Percentiles rank a stretch among this genome's conserved stretches.
Conservation (phyloP, 768 basidiomycete species). For the Tylopilus intermedius region DNA sequence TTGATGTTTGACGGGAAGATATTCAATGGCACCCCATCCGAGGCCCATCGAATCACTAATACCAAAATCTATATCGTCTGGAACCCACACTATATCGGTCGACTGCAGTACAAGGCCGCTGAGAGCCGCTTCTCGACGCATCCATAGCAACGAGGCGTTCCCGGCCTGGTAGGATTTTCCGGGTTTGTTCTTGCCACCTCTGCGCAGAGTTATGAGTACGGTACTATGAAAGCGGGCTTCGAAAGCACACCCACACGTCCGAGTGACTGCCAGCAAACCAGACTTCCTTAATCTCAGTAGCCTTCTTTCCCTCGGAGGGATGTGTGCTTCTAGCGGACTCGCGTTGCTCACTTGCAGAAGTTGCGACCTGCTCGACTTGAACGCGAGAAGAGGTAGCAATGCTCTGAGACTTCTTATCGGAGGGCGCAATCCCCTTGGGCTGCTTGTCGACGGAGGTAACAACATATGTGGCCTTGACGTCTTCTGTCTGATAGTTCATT, state of each 20-base stretch:
- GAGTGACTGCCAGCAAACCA: slow-evolving; percentile 45
- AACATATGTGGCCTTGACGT: slow-evolving; percentile 10
- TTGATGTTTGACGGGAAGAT: slow-evolving; percentile 23
- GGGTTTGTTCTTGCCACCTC: slow-evolving; percentile 23
- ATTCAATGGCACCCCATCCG: slow-evolving; percentile 15
- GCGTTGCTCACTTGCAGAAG: neutral
- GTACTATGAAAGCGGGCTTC: neutral
- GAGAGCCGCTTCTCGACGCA: neutral
- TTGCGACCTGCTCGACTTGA: neutral
- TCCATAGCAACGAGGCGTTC: slow-evolving; percentile 23
- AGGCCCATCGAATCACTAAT: slow-evolving; percentile 18
- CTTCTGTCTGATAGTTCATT: slow-evolving; percentile 18
- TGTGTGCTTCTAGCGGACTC: neutral
- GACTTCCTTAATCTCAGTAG: slow-evolving; percentile 41
- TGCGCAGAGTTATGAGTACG: slow-evolving; percentile 1
- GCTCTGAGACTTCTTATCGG: too few species aligned
- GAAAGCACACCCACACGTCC: slow-evolving; percentile 27
- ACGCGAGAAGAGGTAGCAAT: neutral
- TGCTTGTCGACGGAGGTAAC: too few species aligned
- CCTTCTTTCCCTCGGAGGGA: neutral
- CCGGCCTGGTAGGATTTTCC: slow-evolving; percentile 21
- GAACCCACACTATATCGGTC: slow-evolving; percentile 4
- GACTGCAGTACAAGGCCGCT: slow-evolving; percentile 24
- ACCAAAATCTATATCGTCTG: slow-evolving; percentile 24
- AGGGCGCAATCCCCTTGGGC: too few species aligned